Base-by-base conservation (phyloP, 371 early-diverging fungal genomes). In the Choanephora cucurbitarum region DNA sequence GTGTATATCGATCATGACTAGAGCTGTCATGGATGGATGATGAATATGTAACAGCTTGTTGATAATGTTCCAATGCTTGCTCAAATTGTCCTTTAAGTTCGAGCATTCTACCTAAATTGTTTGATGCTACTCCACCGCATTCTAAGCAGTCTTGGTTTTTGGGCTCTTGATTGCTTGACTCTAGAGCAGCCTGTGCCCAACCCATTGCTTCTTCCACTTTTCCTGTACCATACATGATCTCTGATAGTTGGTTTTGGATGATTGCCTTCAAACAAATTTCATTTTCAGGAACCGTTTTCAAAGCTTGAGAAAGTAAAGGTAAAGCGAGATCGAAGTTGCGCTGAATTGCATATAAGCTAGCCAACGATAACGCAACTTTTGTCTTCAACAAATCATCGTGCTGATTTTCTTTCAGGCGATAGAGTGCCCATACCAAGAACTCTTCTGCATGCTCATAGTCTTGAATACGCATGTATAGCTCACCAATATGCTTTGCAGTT, bases 391-490 rank as follows among this genome's bases (percentile, higher is more conserved):
- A 19, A 10, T 47, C 21, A 0, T 52, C 49, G 6, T 55, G 33
- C 9, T 61, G 18, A 11, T 60, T 44, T 28, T 28, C 28, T 7
- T 28, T 28, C 7, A 67, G 23, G 9, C 51, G 42, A 43, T 72
- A 66, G 14, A 82, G 60, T 0, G 77, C 61, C 80, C 80, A 82
- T 15, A 69, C 72, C 19, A 82, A 42, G 42, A 68, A 76, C 49
- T 79, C 75, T 55, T 79, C 79, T 1, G 86, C 88, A 24, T 70
- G 61, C 6, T 63, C 65, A 49, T 57, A 81, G 32, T 84, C 77
- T 1, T 75, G 72, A 22, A 83, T 66, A 5, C 78, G 72, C 34
- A 85, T 51, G 59, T 82, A 81, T 22, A 87, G 51, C 31, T 80
- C 71, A 1, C 82, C 85, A 17, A 84, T 62, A 44, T 80, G 52